A percentile compares a stretch with the other conserved stretches of the same genome.
These are phyloP conservation scores for Stagonosporopsis cucurbitacearum DNA, from an alignment of 2,329 filamentous ascomycete species.

Conservation along the genomic window DNA sequence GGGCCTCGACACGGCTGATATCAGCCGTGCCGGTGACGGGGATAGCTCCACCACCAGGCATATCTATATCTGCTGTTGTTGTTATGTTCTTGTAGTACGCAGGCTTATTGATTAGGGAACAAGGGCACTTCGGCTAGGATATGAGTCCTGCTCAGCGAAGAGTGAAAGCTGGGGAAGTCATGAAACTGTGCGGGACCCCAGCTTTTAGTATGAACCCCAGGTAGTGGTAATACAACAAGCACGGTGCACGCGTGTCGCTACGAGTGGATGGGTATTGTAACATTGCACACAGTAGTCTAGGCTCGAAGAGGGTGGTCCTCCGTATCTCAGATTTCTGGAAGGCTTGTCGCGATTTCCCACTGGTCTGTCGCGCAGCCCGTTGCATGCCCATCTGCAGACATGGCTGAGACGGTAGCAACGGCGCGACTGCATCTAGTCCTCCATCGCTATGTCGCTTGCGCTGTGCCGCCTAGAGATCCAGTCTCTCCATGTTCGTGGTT, in stretches of 20 bases:
- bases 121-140: constrained; percentile 26
- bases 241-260: constrained; percentile 37
- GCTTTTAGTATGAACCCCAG: constrained; percentile 41
- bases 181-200: constrained; percentile 28
- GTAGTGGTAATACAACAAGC: constrained; percentile 41
- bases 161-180: constrained; percentile 34
- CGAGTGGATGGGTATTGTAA: constrained; percentile 42
- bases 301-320: constrained; percentile 35
- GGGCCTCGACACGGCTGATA: constrained; percentile 62
- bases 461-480: constrained; percentile 20
- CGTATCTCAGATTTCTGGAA: constrained; percentile 44
- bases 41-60: constrained; percentile 47
- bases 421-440: constrained; percentile 7
- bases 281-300: constrained; percentile 40
- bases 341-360: constrained; percentile 28
- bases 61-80: constrained; percentile 40
- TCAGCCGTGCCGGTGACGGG: constrained; percentile 53
- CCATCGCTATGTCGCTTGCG: constrained; percentile 13
- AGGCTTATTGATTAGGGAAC: too few relatives aligned
- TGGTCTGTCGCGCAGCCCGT: constrained; percentile 15
- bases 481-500: background rate
- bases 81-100: background rate
- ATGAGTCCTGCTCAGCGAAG: constrained; percentile 29
- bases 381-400: constrained; percentile 14
- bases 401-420: constrained; percentile 20